These are phyloP conservation scores for Fusarium mundagurra DNA, from an alignment of 2,329 filamentous ascomycete species.

Conservation along the genomic window DNA sequence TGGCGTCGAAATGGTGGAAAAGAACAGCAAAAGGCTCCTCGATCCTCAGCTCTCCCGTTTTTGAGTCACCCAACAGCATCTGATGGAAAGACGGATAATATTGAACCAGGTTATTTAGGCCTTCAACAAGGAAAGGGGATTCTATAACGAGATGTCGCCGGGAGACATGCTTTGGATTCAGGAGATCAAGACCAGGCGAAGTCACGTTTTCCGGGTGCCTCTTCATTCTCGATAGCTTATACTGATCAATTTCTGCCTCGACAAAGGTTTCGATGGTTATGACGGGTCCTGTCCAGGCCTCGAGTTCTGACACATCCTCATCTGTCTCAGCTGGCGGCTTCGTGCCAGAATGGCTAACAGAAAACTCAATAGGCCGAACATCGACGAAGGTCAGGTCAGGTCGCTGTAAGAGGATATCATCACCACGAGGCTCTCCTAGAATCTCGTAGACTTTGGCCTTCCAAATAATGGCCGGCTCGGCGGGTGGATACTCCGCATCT, in stretches of 20 bases:
- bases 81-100: not conserved
- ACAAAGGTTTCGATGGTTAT: not conserved
- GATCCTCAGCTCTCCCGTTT: not conserved
- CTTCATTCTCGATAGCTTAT: not conserved
- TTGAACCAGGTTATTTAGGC: not conserved
- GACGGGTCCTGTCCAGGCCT: not conserved
- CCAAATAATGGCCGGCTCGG: not conserved
- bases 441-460: not conserved
- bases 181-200: not conserved
- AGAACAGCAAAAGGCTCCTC: not conserved
- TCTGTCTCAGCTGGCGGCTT: no score
- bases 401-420: no score
- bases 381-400: not conserved
- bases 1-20: not conserved
- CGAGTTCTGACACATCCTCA: not conserved
- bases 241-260: not conserved
- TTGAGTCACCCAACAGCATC: not conserved
- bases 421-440: rapidly evolving
- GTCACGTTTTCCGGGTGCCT: rapidly evolving
- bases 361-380: not conserved
- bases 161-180: not conserved
- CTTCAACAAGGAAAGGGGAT: not conserved
- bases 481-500: not conserved
- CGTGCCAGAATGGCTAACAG: not conserved
- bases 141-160: not conserved